A percentile compares a stretch with the other conserved stretches of the same genome.
Conservation (phyloP, 768 basidiomycete genomes). For the Pholiota molesta region DNA sequence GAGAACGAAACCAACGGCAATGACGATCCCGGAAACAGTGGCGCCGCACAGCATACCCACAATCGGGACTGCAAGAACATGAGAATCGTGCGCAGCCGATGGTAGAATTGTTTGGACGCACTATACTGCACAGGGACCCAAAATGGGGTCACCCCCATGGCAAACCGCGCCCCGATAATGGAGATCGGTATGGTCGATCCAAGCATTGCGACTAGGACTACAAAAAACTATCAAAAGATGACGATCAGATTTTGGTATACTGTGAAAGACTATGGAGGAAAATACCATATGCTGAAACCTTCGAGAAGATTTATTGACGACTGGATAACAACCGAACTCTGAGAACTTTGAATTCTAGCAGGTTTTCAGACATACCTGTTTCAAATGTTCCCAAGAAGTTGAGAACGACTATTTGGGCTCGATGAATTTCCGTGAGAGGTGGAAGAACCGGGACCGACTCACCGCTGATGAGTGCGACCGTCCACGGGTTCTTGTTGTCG, state of each 20-base stretch:
- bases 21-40: conserved; percentile 75
- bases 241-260: not conserved
- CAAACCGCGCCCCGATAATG: conserved; percentile 71
- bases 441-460: conserved; percentile 30
- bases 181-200: conserved; percentile 81
- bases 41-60: conserved; percentile 87
- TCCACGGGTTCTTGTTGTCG: conserved; percentile 73
- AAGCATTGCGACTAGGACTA: conserved; percentile 69
- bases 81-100: not conserved
- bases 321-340: conserved; percentile 34
- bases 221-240: conserved; percentile 51
- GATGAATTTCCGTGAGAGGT: not conserved
- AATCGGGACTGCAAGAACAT: conserved; percentile 60
- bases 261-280: not conserved
- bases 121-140: conserved; percentile 87
- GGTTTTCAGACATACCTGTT: conserved; percentile 51
- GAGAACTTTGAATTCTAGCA: not conserved
- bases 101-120: conserved; percentile 31
- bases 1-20: conserved; percentile 70
- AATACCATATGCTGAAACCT: conserved; percentile 75
- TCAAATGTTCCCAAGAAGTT: conserved; percentile 81
- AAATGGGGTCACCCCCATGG: conserved; percentile 78
- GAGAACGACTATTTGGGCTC: conserved; percentile 52
- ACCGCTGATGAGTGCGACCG: conserved; percentile 75
- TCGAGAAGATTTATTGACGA: conserved; percentile 78